Base-by-base conservation (phyloP, 257 asterid genomes). In the Fraxinus pennsylvanica region DNA sequence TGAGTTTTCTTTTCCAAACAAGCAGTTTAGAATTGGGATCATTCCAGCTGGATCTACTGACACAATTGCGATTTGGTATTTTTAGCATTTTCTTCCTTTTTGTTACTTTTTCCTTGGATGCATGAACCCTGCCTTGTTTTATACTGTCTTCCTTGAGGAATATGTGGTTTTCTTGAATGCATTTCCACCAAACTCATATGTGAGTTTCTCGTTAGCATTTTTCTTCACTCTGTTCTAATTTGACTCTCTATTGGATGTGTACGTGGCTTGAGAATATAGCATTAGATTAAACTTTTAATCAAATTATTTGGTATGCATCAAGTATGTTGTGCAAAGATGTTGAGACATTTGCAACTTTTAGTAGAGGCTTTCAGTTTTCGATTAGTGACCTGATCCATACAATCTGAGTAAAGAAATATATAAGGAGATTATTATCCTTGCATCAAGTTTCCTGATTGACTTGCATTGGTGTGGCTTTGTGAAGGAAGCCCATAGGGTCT, bases 41-140 rank as follows among this genome's bases (percentile, higher is more conserved):
- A 95, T 95, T 82, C 99, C 99, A 65, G 97, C 99, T 65, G 99
- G 99, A 82, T 95, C 99, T 22, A 95, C 99, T n/a, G 99, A 95
- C 88, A 97, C 99, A 72, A 86, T 91, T 5, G 98, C 85, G 68
- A 92, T 95, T 70, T 95, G 99, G 99, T 95, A 91, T 68, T 50
- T 74, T 77, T 68, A 68, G 81, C 27, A 21, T 73, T 75, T 39
- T 72, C 57, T 74, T 78, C 29, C 78, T 66, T 79, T 76, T 57
- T 45, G 19, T 75, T 81, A 33, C 59, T 73, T 68, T 63, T 73
- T 66, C 38, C 65, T 27, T 1, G 33, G 45, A 33, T 32, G 61
- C 29, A 15, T 70, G 36, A 54, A 38, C 52, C n/a, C 19, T 52
- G 65, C 25, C 45, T 38, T 52, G 57, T 47, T 32, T 50, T 68